Conservation (phyloP, 1,139 yeast species). For the Yamadazyma epiphylla region DNA sequence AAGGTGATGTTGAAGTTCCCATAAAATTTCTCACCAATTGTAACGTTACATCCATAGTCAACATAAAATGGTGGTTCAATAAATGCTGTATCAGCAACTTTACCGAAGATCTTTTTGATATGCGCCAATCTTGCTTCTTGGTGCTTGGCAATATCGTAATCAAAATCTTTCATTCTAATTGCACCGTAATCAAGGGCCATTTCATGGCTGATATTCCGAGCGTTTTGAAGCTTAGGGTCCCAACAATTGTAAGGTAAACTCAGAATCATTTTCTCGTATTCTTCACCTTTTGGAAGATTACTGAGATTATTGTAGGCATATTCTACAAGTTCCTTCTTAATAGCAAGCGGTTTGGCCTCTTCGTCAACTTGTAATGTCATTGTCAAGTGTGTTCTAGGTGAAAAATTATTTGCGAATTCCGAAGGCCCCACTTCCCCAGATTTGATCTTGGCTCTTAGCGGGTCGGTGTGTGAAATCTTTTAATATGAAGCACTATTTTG, state of each 20-base stretch:
- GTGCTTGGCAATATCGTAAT: slow-evolving; percentile 15
- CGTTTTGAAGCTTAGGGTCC: slow-evolving; percentile 14
- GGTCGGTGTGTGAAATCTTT: no score
- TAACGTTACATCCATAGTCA: slow-evolving; percentile 57
- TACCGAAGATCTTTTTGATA: slow-evolving; percentile 43
- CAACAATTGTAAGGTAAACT: slow-evolving; percentile 21
- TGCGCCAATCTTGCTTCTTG: slow-evolving; percentile 32
- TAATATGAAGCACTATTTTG: no score
- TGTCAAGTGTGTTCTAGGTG: no score
- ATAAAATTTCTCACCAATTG: slow-evolving; percentile 48
- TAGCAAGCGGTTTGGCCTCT: slow-evolving; percentile 4
- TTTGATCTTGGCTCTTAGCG: no score
- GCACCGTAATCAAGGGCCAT: slow-evolving; percentile 31
- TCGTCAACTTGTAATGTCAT: no score
- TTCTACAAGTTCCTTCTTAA: slow-evolving; percentile 33
- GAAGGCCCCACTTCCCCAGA: no score
- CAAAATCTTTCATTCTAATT: slow-evolving; percentile 37
- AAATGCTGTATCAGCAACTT: slow-evolving; percentile 32
- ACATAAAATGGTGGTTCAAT: slow-evolving; percentile 54
- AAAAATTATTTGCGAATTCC: no score
- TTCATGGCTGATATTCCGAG: slow-evolving; percentile 21
- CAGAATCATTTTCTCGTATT: slow-evolving; percentile 27
- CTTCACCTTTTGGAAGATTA: slow-evolving; percentile 36
- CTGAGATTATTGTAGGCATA: slow-evolving; percentile 39
- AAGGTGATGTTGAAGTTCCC: slow-evolving; percentile 54